Evolutionary conservation across 345 rosid species (phyloP).

Genomic region (Trapa incisa): DNA sequence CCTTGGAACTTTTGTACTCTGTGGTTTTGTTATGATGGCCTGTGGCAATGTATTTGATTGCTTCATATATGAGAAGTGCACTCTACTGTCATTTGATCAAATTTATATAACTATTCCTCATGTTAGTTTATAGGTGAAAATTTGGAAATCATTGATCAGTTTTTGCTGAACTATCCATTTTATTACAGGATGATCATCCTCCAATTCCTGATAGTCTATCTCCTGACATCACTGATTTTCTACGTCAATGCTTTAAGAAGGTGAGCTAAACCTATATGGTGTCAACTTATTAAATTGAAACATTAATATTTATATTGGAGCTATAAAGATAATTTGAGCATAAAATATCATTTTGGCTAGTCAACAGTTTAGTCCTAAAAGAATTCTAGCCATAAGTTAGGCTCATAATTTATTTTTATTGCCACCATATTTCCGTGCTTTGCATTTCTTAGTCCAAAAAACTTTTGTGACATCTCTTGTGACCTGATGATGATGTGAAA

Average conservation of each 20-base stretch:
- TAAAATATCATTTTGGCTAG: too few species aligned
- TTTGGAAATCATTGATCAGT: neutral
- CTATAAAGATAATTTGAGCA: neutral
- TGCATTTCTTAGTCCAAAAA: too few species aligned
- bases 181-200: conserved; percentile 77
- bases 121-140: neutral
- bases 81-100: neutral
- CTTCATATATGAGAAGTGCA: neutral
- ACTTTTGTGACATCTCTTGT: too few species aligned
- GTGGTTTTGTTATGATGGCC: neutral
- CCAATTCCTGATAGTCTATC: conserved; percentile 95
- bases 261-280: conserved; percentile 21
- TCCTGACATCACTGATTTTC: conserved; percentile 91
- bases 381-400: too few species aligned
- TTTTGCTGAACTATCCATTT: conserved; percentile 6
- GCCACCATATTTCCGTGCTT: too few species aligned
- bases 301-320: neutral
- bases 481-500: too few species aligned
- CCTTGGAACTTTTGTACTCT: neutral
- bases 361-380: too few species aligned
- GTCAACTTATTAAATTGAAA: neutral
- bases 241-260: conserved; percentile 96
- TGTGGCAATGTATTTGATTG: neutral
- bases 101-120: neutral
- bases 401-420: too few species aligned